phyloP scores from a whole-genome alignment of 108 stramenopile species.

The Skeletonema menzelii region DNA sequence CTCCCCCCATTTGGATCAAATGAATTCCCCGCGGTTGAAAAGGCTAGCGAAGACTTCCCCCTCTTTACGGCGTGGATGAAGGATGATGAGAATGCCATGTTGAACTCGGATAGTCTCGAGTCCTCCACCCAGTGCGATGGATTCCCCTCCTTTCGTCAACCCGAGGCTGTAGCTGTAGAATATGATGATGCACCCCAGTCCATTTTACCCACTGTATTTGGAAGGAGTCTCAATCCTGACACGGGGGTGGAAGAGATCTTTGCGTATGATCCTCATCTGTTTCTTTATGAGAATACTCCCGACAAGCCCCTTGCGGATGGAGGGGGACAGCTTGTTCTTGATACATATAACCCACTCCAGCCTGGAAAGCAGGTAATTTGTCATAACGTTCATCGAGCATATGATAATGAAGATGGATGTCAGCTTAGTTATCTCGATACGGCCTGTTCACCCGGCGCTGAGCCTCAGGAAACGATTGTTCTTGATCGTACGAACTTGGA shows the following conservation, averaged over 20 bases:
- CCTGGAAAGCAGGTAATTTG: conserved; percentile 9
- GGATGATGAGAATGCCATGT: conserved; percentile 7
- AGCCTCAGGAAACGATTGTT: conserved; percentile 20
- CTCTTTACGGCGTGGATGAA: conserved; percentile 8
- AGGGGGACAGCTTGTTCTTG: conserved; percentile 21
- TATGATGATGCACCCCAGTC: neutral
- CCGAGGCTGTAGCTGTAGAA: neutral
- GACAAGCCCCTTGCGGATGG: conserved; percentile 39
- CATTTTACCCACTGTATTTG: neutral
- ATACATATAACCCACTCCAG: conserved; percentile 24
- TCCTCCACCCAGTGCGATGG: neutral
- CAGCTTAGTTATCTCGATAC: conserved; percentile 22
- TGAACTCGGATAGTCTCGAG: neutral
- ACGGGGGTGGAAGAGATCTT: neutral
- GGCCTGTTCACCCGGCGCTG: conserved; percentile 19
- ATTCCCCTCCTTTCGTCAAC: conserved; percentile 13
- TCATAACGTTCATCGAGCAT: conserved; percentile 39
- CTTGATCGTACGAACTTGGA: conserved; percentile 16
- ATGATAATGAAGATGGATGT: conserved; percentile 56
- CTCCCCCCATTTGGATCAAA: neutral
- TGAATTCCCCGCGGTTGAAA: conserved; percentile 8
- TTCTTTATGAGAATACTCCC: neutral
- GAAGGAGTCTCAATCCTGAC: neutral
- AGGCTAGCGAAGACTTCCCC: neutral
- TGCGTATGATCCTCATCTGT: conserved; percentile 3